phyloP scores from a whole-genome alignment of 441 rosid species.

The Pelargonium cotyledonis region DNA sequence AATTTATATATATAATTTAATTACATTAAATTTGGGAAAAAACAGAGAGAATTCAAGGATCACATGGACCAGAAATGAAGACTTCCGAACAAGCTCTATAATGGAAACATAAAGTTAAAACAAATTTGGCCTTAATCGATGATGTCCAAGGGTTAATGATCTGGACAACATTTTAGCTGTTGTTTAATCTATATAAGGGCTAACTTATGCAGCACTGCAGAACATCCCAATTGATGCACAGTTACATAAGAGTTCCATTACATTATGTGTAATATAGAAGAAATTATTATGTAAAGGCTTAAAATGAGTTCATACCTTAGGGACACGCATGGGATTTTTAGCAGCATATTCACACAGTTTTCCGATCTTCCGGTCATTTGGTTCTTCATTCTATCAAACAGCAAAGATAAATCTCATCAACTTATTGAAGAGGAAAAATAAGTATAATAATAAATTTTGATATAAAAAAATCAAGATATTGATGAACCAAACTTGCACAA shows the following conservation, averaged over 20 bases:
- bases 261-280: neutral
- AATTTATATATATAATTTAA: neutral
- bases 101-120: neutral
- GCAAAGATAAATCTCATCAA: neutral
- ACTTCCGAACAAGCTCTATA: neutral
- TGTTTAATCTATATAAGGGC: neutral
- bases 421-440: neutral
- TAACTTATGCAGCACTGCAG: neutral
- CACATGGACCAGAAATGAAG: constrained; percentile 1
- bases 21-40: neutral
- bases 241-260: neutral
- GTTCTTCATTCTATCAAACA: constrained; percentile 60
- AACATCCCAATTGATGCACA: neutral
- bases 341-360: constrained; percentile 93
- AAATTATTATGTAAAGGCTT: neutral
- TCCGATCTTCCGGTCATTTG: constrained; percentile 81
- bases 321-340: constrained; percentile 85
- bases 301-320: constrained; percentile 48
- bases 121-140: neutral
- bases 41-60: neutral
- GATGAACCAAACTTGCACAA: neutral
- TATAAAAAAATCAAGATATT: neutral
- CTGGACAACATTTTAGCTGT: neutral
- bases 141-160: neutral
- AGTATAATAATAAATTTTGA: neutral